Evolutionary conservation across 176 grass and related monocot genomes (phyloP).

Genomic region (Metroxylon sagu): DNA sequence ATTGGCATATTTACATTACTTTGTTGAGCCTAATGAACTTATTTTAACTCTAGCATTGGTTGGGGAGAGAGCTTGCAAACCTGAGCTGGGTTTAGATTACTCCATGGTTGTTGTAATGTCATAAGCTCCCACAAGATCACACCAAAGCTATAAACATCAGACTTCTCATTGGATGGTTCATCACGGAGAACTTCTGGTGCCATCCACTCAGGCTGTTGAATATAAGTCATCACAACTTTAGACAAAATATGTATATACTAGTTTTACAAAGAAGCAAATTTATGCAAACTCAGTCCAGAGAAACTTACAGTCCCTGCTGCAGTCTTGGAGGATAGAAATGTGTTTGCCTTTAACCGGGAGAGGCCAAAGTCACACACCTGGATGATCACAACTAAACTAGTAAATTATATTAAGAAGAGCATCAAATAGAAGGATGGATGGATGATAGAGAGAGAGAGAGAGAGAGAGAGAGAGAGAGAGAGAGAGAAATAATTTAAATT

Average conservation of each 20-base stretch:
- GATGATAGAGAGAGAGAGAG: no score
- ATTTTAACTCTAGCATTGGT: no score
- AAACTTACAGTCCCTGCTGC: slow-evolving; percentile 91
- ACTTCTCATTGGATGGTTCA: slow-evolving; percentile 97
- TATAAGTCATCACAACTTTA: no score
- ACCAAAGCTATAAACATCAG: slow-evolving; percentile 89
- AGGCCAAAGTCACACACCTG: slow-evolving; percentile 98
- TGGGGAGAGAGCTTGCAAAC: slow-evolving; percentile 2
- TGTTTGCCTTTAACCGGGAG: slow-evolving; percentile 85
- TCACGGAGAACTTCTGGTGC: slow-evolving; percentile 94
- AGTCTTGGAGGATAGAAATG: slow-evolving; percentile 89
- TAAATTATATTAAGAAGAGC: no score
- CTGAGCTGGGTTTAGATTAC: slow-evolving; percentile 87
- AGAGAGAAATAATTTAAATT: no score
- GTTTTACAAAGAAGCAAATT: no score
- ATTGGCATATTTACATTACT: no score
- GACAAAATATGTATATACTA: slow-evolving; percentile 16
- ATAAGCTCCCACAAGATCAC: slow-evolving; percentile 96
- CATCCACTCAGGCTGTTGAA: slow-evolving; percentile 89
- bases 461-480: no score
- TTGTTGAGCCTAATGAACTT: no score
- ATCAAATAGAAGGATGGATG: no score
- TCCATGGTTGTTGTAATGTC: slow-evolving; percentile 97
- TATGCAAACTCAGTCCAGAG: neutral
- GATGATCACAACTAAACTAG: neutral